Evolutionary conservation across 805 yeast species (phyloP), one percentile per base, ranked within the genome.

Genomic region (Metschnikowia drakensbergensis): DNA sequence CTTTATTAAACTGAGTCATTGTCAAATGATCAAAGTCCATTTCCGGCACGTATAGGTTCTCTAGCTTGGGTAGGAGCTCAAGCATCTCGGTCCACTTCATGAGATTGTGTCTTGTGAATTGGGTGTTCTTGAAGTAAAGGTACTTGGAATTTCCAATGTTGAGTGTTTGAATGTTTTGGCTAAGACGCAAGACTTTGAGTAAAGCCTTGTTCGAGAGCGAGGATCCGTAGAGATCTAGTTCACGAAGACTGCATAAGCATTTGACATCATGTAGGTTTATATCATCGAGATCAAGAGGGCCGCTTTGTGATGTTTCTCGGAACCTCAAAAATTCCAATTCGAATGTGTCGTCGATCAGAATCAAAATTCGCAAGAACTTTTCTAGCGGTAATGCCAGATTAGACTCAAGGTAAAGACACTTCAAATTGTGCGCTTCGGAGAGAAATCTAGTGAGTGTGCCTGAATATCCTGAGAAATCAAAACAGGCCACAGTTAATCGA

Each of bases 11-110:
- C 29, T 54, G 57, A 32, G 58, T 59, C 63, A 70, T 58, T 0
- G 74, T 58, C 4, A 61, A 58, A 47, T 65, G 65, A 47, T 72
- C 76, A 34, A 72, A 52, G 36, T 69, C 71, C 37, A 69, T 47
- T 38, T 72, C 75, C 30, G 67, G 63, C 26, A 72, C 48, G 27
- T 57, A 58, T 8, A 72, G 58, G 3, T 50, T 42, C 8, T 47
- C 37, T 5, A 72, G 49, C 2, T 40, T 3, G 62, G 71, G 26
- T 47, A 57, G 25, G 39, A 37, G n/a, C 34, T 37, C 17, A 59
- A 54, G 17, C 9, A 56, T 11, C 28, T 53, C 45, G 6, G 48
- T 25, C 36, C 53, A 56, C 6, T 37, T 38, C 36, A 56, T 40
- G 23, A 44, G 48, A 1, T 39, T 40, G n/a, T 47, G 47, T n/a